phyloP scores from a whole-genome alignment of 2,329 filamentous ascomycete genomes.

The Myriangium duriaei region DNA sequence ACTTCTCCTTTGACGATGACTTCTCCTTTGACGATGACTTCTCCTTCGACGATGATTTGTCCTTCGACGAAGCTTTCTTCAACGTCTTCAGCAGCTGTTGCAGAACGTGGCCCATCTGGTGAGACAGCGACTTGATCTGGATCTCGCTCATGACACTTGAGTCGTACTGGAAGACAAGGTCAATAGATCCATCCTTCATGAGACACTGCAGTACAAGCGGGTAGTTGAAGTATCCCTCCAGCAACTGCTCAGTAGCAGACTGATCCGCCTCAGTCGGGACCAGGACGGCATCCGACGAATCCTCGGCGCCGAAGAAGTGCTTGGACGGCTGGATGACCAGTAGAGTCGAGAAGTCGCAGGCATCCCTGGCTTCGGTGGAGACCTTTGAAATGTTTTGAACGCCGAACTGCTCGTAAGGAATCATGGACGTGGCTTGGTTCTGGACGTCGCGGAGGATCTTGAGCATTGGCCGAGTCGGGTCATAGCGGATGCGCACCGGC shows the following conservation, averaged over 20 bases:
- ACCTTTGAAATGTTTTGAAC: conserved; percentile 24
- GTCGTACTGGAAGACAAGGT: background rate
- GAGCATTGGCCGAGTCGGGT: conserved; percentile 30
- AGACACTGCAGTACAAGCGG: background rate
- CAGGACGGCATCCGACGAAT: background rate
- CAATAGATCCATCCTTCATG: background rate
- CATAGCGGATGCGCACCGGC: conserved; percentile 48
- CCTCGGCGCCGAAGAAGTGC: background rate
- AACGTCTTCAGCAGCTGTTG: background rate
- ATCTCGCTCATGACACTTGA: background rate
- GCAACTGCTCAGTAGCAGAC: background rate
- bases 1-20: too few species aligned
- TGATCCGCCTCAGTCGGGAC: background rate
- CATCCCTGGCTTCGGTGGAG: conserved; percentile 17
- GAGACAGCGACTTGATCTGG: background rate
- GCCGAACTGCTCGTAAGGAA: conserved; percentile 25
- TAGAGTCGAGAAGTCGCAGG: conserved; percentile 4
- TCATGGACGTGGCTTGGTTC: conserved; percentile 22
- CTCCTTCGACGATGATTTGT: too few species aligned
- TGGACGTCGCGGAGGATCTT: conserved; percentile 26
- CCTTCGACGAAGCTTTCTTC: background rate
- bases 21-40: too few species aligned
- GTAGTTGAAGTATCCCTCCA: background rate
- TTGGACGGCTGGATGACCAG: conserved; percentile 1
- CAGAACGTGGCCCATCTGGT: background rate